Base-by-base conservation (phyloP, 2,329 filamentous ascomycete species). In the Hypocreales sp. region DNA sequence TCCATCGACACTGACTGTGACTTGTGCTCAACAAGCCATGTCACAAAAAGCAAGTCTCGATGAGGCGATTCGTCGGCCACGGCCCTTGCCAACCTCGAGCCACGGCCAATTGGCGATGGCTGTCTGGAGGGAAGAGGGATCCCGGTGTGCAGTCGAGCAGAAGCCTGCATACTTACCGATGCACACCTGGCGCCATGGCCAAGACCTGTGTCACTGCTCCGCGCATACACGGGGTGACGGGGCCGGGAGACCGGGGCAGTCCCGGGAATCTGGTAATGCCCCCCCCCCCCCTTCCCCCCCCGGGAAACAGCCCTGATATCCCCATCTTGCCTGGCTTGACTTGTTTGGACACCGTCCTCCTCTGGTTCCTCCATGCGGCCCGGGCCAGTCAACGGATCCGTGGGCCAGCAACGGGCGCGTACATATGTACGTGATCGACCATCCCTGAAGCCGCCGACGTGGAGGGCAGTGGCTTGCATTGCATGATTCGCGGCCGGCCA, bases 1-100 rank as follows among this genome's bases (percentile, higher is more conserved):
- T n/a, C 14, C 8, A 12, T 25, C n/a, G 22, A 28, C 29, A 25
- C 29, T 20, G 22, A 28, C 18, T 28, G 21, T n/a, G n/a, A n/a
- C n/a, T n/a, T n/a, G n/a, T n/a, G n/a, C n/a, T n/a, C n/a, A n/a
- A 15, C n/a, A 28, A 14, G 29, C 19, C 29, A 29, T 35, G 33
- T 27, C 33, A 29, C 25, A 26, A 28, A 34, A 30, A 35, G 28
- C 20, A 31, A 33, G 14, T 28, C 22, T 16, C 18, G 24, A 25
- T 25, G 17, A 28, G 24, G 24, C 17, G n/a, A 25, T 7, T 15
- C 22, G n/a, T n/a, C n/a, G n/a, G n/a, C n/a, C n/a, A n/a, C n/a
- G n/a, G n/a, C n/a, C n/a, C n/a, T n/a, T n/a, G n/a, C n/a, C n/a
- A n/a, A n/a, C n/a, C n/a, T n/a, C n/a, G n/a, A 11, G 23, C 16